Evolutionary conservation across 495 filamentous ascomycete genomes (phyloP), one percentile per base, ranked within the genome.

Genomic region (Neurospora sp.): DNA sequence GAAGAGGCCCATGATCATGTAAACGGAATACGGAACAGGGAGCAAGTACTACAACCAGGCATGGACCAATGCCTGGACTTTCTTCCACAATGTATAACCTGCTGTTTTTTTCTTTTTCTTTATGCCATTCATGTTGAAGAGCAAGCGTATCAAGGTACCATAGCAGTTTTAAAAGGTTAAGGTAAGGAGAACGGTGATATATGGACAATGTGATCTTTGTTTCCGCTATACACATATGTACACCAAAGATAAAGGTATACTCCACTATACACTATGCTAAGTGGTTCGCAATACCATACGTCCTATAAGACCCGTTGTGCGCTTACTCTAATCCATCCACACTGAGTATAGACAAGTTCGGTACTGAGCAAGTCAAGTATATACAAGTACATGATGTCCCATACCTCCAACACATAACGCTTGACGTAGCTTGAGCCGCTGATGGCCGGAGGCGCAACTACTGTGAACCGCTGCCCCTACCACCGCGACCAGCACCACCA

Each of bases 401-500:
- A 69, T 69, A 69, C 35, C 9, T 27, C 45, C 10, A 39, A n/a
- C 4, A 59, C 2, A 22, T 27, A 14, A 9, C 3, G n/a, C 4
- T 42, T 39, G 18, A 9, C 27, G 18, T 16, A 44, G n/a, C 31
- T 27, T 12, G 12, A 71, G 12, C 61, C 61, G 10, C 48, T 59
- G 27, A 37, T 70, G 65, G 10, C 71, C n/a, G 37, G n/a, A 3
- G 14, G 48, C 71, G 39, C 38, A 20, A 22, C 69, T 69, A 40
- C 65, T n/a, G 69, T 38, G 37, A 37, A 31, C 41, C 27, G 41
- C 45, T 42, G 40, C 70, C 22, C 72, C 61, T 27, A 61, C 20
- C 53, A 40, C 71, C 76, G n/a, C 77, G 74, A 20, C 74, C 74
- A 69, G 72, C 71, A 14, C 77, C 80, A 18, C 78, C 74, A 37